Evolutionary conservation across 2,329 filamentous ascomycete genomes (phyloP), one percentile per base, ranked within the genome.

Genomic region (Phoma sp.): DNA sequence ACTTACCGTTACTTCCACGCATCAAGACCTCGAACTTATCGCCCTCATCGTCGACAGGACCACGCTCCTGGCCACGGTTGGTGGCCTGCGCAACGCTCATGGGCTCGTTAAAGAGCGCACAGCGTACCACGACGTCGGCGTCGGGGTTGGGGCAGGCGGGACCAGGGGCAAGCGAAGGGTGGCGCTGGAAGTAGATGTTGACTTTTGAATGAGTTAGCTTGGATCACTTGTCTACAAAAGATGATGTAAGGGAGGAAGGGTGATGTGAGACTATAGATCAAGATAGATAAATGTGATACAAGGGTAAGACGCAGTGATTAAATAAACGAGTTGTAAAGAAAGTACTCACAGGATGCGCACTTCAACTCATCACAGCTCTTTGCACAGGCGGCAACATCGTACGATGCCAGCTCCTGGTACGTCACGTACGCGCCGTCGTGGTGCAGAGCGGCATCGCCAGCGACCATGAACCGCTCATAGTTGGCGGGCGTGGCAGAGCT

Each of bases 191-290:
- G 48, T 57, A 67, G 42, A 66, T 60, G 53, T 67, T 66, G 61
- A 67, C 60, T 61, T 88, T 2, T 5, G 4, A 7, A 3, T 12
- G 14, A 5, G 14, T 48, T 18, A 48, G 45, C 26, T 12, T 21
- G 4, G 18, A 10, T n/a, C n/a, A n/a, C 7, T 34, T 14, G 10
- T 21, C 14, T 15, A 10, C 5, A 15, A 12, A 17, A n/a, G n/a
- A n/a, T 7, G 28, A n/a, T 14, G 17, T 4, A 14, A n/a, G 3
- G 14, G 17, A 33, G 4, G 20, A 2, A 38, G 14, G 12, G 33
- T 28, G 14, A 23, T 9, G 18, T 7, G 32, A 4, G 32, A 17
- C 3, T 25, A 25, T 5, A 5, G 23, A 25, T 9, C 23, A 25
- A 25, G 23, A 9, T 25, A 5, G 9, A 5, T 9, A 25, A 5